phyloP scores from a whole-genome alignment of 306 rosid species.

The Prunus armeniaca region DNA sequence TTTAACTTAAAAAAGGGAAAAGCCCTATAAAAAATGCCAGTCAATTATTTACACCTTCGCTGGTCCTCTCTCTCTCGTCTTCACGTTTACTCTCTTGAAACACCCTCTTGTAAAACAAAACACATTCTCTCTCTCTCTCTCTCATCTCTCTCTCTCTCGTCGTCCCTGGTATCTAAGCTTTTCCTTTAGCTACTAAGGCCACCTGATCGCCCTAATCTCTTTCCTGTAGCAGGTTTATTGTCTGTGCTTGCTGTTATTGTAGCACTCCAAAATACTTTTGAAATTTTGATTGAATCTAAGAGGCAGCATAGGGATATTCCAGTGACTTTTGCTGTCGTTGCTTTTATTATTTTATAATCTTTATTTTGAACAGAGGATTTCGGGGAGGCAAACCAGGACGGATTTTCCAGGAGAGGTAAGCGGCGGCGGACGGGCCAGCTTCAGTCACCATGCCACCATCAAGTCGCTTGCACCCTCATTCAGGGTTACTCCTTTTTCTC shows the following conservation, averaged over 20 bases:
- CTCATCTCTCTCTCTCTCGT: not conserved
- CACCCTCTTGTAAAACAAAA: not conserved
- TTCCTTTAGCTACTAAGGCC: not conserved
- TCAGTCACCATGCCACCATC: constrained; percentile 83
- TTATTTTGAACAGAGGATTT: constrained; percentile 1
- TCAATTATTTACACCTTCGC: not conserved
- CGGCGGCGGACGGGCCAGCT: constrained; percentile 53
- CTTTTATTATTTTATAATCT: too few relatives aligned
- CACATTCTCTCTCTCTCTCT: not conserved
- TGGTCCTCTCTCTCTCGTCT: not conserved
- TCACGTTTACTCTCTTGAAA: not conserved
- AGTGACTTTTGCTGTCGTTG: not conserved
- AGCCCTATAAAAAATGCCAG: not conserved
- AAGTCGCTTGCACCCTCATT: constrained; percentile 80
- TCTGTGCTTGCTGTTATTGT: not conserved
- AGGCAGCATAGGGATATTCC: not conserved
- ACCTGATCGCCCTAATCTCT: not conserved
- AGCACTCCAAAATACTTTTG: not conserved
- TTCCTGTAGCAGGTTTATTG: not conserved
- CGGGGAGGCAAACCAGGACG: constrained; percentile 53
- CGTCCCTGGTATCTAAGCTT: not conserved
- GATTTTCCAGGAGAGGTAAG: constrained; percentile 42
- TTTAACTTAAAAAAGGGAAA: not conserved
- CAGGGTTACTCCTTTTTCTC: constrained; percentile 60
- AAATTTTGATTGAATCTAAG: not conserved